Conservation (phyloP, 1,139 yeast species). For the Hemisphaericaspora lyxosophila region DNA sequence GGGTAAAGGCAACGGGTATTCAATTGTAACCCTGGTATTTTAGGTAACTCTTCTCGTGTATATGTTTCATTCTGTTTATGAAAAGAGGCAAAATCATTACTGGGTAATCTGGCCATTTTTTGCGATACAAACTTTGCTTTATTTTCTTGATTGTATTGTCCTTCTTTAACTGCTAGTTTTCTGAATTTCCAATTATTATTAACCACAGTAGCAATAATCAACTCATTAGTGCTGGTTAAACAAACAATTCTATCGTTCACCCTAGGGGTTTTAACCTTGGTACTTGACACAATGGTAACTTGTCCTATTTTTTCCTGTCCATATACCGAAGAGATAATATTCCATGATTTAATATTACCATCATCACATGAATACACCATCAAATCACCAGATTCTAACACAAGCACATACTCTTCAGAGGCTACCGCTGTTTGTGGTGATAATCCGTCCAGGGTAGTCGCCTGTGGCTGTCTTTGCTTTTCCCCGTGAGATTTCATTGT, state of each 20-base stretch:
- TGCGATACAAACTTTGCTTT: neutral
- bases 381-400: constrained; percentile 47
- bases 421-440: constrained; percentile 9
- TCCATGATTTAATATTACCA: constrained; percentile 35
- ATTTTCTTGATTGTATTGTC: constrained; percentile 39
- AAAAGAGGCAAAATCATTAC: constrained; percentile 16
- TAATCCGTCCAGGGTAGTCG: constrained; percentile 7
- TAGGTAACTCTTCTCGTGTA: neutral
- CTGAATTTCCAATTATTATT: constrained; percentile 68
- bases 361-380: constrained; percentile 48
- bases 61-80: constrained; percentile 2
- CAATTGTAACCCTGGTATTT: constrained; percentile 20
- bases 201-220: constrained; percentile 63
- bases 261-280: constrained; percentile 65
- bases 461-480: constrained; percentile 8
- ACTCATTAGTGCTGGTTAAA: constrained; percentile 42
- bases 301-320: constrained; percentile 24
- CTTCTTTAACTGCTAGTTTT: constrained; percentile 46
- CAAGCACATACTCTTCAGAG: constrained; percentile 30
- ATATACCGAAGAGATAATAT: constrained; percentile 27
- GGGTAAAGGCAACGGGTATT: constrained; percentile 8
- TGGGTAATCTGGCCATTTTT: neutral
- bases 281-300: constrained; percentile 38
- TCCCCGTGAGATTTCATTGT: constrained; percentile 15
- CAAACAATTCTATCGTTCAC: constrained; percentile 71